phyloP scores from a whole-genome alignment of 805 yeast genomes.

The Trichomonascus vanleenenianus region DNA sequence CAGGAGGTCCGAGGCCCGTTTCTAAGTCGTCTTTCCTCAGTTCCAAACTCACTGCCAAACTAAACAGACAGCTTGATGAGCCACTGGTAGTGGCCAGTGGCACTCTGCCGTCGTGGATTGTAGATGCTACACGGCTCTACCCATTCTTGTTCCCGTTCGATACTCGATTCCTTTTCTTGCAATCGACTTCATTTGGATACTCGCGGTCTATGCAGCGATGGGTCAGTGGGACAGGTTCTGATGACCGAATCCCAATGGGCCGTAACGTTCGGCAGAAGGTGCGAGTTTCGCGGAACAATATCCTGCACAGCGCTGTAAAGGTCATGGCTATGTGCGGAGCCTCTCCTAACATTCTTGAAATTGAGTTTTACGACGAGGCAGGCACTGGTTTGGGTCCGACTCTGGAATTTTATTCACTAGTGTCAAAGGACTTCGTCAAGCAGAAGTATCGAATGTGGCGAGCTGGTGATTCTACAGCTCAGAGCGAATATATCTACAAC shows the following conservation, averaged over 20 bases:
- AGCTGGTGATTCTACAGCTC: conserved; percentile 22
- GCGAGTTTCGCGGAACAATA: conserved; percentile 59
- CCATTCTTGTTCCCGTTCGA: conserved; percentile 84
- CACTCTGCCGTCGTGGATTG: conserved; percentile 77
- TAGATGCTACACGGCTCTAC: conserved; percentile 59
- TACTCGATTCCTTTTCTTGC: conserved; percentile 67
- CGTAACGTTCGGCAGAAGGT: conserved; percentile 73
- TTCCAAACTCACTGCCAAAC: conserved; percentile 76
- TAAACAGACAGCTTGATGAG: conserved; percentile 82
- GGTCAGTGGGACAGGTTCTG: conserved; percentile 35
- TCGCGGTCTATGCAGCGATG: conserved; percentile 74
- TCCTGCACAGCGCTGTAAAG: conserved; percentile 71
- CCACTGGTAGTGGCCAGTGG: conserved; percentile 84
- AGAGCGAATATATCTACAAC: conserved; percentile 33
- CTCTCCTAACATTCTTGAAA: conserved; percentile 74
- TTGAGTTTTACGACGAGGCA: conserved; percentile 81
- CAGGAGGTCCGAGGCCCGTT: conserved; percentile 5
- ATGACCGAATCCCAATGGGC: conserved; percentile 40
- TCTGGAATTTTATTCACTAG: conserved; percentile 78
- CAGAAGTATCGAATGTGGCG: conserved; percentile 66
- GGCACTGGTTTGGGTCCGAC: conserved; percentile 99
- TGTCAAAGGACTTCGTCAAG: conserved; percentile 65
- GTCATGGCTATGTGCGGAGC: conserved; percentile 70
- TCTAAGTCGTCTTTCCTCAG: conserved; percentile 44
- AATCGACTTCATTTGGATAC: conserved; percentile 86